Evolutionary conservation across 441 rosid genomes (phyloP).

Genomic region (Populus hybrid): DNA sequence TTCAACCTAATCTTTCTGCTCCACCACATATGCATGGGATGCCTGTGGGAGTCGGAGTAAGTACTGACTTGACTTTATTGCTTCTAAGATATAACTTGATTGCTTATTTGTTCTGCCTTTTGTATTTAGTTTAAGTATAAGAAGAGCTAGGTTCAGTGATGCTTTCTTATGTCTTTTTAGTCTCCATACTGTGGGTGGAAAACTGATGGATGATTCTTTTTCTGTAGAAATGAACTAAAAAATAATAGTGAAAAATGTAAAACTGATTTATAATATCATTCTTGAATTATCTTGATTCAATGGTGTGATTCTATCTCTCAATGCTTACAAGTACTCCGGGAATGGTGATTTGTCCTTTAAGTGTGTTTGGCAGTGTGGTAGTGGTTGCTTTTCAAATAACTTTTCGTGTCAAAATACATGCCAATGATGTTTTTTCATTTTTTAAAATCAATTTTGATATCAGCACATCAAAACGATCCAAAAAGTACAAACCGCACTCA

Average conservation of each 20-base stretch:
- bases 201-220: not conserved
- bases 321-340: not conserved
- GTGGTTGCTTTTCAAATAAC: no score
- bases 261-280: not conserved
- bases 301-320: not conserved
- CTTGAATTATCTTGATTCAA: not conserved
- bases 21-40: slow-evolving; percentile 67
- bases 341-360: not conserved
- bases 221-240: not conserved
- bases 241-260: not conserved
- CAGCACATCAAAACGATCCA: no score
- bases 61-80: slow-evolving; percentile 15
- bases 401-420: no score
- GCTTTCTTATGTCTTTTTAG: not conserved
- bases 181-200: not conserved
- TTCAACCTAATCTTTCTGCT: slow-evolving; percentile 44
- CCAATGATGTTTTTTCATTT: no score
- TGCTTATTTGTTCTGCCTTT: not conserved
- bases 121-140: not conserved
- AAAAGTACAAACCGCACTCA: no score
- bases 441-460: no score
- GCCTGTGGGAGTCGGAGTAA: slow-evolving; percentile 82
- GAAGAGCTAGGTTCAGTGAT: not conserved
- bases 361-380: no score
- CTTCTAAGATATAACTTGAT: not conserved